Base-by-base conservation (phyloP, 306 rosid species). In the Astragalus membranaceus region DNA sequence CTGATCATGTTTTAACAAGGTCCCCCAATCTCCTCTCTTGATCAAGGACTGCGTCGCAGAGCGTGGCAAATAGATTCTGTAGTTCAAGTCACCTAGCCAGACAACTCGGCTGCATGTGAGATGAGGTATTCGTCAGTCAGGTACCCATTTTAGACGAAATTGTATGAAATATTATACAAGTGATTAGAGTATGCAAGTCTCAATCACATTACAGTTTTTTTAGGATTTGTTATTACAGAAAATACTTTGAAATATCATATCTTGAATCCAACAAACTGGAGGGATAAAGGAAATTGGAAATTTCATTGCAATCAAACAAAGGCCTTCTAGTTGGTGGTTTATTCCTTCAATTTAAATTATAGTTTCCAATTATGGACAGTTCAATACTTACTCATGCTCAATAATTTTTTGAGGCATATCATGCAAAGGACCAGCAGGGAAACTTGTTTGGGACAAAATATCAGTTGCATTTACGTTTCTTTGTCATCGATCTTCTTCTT, bases 81-180 rank as follows among this genome's bases (percentile, higher is more conserved):
- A 92, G 72, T 89, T 92, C 79, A 92, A 80, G 77, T 92, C 98
- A 5, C 98, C 98, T 30, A 89, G 86, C 89, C 89, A 83, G 7
- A 92, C 69, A 48, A 92, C 86, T 17, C 85, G 85, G 66, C 98
- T 92, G 86, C 87, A 80, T 37, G 39, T 35, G 29, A 54, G 29
- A 54, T 61, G 62, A 44, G 49, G 35, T 72, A 35, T 3, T 8
- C 56, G 48, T 26, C 30, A 26, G 30, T 61, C 66, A 44, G 54
- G 41, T 72, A 35, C 7, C 9, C 56, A 56, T 49, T 73, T 81
- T 11, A 61, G 61, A 39, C 17, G 14, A 37, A 30, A 70, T 49
- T 55, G 57, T 54, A 57, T 51, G 26, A 5, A 61, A 66, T 58
- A 26, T 42, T 39, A 54, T 62, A 39, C 14, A 70, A 32, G 51